Percentiles rank a stretch among this genome's conserved stretches.
phyloP scores from a whole-genome alignment of 441 rosid genomes.

The Gossypium laxum region DNA sequence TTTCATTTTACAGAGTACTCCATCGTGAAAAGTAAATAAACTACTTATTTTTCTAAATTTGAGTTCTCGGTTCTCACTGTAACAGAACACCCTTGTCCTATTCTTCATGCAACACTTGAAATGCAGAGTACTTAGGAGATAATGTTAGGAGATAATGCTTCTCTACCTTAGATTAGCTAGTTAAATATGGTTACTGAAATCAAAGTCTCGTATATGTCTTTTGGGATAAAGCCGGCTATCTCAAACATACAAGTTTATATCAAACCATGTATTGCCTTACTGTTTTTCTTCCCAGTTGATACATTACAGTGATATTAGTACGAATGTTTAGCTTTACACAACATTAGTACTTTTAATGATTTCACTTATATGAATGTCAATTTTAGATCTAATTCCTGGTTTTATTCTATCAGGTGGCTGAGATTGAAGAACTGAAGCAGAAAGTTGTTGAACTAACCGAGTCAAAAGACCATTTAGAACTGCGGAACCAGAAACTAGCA shows the following conservation, averaged over 20 bases:
- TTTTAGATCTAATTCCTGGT: constrained; percentile 10
- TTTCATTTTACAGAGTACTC: not conserved
- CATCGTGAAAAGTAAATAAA: not conserved
- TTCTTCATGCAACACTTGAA: not conserved
- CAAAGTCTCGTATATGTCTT: not conserved
- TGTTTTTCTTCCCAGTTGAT: not conserved
- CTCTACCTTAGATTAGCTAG: not conserved
- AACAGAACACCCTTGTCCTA: not conserved
- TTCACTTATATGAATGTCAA: not conserved
- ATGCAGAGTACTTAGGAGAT: not conserved
- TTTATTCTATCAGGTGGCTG: constrained; percentile 36
- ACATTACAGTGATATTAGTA: not conserved
- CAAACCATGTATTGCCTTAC: not conserved
- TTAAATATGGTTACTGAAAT: not conserved
- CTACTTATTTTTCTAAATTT: not conserved
- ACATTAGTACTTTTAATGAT: not conserved
- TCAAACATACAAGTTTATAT: not conserved
- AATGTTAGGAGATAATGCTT: constrained; percentile 1
- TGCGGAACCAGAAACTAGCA: constrained; percentile 55
- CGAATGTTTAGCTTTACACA: not conserved
- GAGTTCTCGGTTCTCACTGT: not conserved
- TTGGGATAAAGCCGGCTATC: not conserved
- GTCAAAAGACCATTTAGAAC: constrained; percentile 53
- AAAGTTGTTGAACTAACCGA: constrained; percentile 44
- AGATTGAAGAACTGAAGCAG: constrained; percentile 66